These are phyloP conservation scores for Alternaria metachromatica DNA, from an alignment of 2,329 filamentous ascomycete genomes.

Conservation along the genomic window DNA sequence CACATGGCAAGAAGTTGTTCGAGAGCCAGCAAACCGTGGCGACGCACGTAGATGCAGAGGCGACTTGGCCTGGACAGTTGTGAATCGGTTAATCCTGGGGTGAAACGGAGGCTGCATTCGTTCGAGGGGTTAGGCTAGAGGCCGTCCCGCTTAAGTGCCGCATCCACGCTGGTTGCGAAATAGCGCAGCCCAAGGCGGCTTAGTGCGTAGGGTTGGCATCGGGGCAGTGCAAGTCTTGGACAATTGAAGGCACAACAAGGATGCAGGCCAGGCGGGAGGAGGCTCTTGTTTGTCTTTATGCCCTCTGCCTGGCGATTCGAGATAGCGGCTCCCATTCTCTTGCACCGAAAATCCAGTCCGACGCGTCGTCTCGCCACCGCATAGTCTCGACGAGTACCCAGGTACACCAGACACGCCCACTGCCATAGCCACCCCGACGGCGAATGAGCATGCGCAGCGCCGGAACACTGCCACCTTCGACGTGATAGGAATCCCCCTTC, in stretches of 20 bases:
- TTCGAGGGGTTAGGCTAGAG: neutral
- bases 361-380: neutral
- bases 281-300: neutral
- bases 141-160: neutral
- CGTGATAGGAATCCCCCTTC: neutral
- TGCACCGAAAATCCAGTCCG: neutral
- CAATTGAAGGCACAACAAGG: slow-evolving; percentile 3
- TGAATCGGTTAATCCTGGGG: neutral
- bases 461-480: slow-evolving; percentile 14
- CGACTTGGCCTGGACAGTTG: slow-evolving; percentile 4
- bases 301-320: neutral
- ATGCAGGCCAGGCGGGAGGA: neutral
- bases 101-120: slow-evolving; percentile 6
- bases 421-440: slow-evolving; percentile 5
- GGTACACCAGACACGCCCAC: neutral
- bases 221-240: slow-evolving; percentile 10
- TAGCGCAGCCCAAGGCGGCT: neutral
- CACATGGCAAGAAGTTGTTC: slow-evolving; percentile 8
- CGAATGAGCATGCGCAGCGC: slow-evolving; percentile 14
- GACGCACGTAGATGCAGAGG: neutral
- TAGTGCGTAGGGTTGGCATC: neutral
- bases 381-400: neutral
- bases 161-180: slow-evolving; percentile 1
- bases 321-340: neutral
- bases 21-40: neutral